Percentiles rank a stretch among this genome's conserved stretches.
Conservation (phyloP, 2,329 filamentous ascomycete genomes). For the Fusarium cicatricum region DNA sequence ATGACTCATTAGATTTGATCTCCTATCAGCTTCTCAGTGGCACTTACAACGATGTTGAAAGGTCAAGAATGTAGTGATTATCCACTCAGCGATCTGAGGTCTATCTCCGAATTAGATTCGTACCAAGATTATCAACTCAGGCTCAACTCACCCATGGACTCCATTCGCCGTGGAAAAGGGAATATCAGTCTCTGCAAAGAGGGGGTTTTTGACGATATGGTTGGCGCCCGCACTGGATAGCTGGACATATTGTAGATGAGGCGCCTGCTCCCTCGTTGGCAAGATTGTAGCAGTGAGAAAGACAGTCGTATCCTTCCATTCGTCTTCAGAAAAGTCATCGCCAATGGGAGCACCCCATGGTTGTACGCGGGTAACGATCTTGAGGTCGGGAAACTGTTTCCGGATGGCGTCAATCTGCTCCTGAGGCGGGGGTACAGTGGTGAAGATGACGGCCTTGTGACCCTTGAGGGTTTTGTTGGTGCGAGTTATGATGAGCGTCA, state of each 20-base stretch:
- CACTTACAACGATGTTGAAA: slow-evolving; percentile 57
- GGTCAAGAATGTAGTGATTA: slow-evolving; percentile 60
- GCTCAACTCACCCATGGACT: slow-evolving; percentile 59
- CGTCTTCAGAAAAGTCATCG: slow-evolving; percentile 43
- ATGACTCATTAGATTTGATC: neutral
- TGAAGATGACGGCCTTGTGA: slow-evolving; percentile 57
- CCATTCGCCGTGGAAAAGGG: slow-evolving; percentile 64
- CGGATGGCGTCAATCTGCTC: slow-evolving; percentile 49
- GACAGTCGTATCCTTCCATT: slow-evolving; percentile 60
- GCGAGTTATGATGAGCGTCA: slow-evolving; percentile 28
- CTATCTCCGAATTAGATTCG: slow-evolving; percentile 41
- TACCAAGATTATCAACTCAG: fast-evolving
- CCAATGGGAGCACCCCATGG: slow-evolving; percentile 42
- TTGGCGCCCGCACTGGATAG: slow-evolving; percentile 64
- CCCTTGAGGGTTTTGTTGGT: slow-evolving; percentile 54
- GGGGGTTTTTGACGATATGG: slow-evolving; percentile 53
- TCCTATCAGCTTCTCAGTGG: neutral
- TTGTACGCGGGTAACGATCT: slow-evolving; percentile 46
- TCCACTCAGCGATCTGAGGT: slow-evolving; percentile 66
- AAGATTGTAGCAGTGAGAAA: slow-evolving; percentile 54
- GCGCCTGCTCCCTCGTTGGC: slow-evolving; percentile 53
- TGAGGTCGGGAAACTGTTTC: slow-evolving; percentile 54
- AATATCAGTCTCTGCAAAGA: slow-evolving; percentile 60
- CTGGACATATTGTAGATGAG: slow-evolving; percentile 61
- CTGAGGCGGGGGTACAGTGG: slow-evolving; percentile 44